Evolutionary conservation across 78 protist genomes (phyloP).

Genomic region (Chrysochromulina parva): DNA sequence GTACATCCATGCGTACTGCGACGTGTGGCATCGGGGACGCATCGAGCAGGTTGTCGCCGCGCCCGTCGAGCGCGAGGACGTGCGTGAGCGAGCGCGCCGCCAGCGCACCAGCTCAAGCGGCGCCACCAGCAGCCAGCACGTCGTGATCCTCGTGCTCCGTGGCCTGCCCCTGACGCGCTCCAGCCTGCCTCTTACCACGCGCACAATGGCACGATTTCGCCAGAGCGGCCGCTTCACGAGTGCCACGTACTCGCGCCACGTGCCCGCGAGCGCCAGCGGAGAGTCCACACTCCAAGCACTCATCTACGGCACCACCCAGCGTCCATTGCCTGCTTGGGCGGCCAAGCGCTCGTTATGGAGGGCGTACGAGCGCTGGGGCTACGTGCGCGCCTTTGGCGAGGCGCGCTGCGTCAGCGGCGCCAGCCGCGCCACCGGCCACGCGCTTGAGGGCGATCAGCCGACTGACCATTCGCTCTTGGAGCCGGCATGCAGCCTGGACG

Average conservation of each 20-base stretch:
- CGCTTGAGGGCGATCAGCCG: not conserved
- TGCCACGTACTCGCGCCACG: too few relatives aligned
- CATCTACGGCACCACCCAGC: not conserved
- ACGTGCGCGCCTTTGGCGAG: not conserved
- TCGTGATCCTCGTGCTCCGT: not conserved
- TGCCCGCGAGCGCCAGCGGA: not conserved
- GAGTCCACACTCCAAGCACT: not conserved
- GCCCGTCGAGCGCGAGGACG: not conserved
- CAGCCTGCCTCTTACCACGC: too few relatives aligned
- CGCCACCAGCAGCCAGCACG: too few relatives aligned
- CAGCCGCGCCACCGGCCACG: not conserved
- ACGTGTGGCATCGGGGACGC: not conserved
- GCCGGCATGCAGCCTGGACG: not conserved
- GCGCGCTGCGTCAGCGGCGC: not conserved
- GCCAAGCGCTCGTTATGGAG: not conserved
- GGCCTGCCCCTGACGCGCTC: not conserved
- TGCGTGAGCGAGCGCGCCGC: too few relatives aligned
- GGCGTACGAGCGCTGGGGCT: not conserved
- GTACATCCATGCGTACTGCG: not conserved
- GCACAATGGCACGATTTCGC: too few relatives aligned
- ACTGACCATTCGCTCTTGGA: not conserved
- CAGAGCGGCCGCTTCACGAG: too few relatives aligned
- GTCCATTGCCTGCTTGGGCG: not conserved
- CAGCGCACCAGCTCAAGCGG: too few relatives aligned
- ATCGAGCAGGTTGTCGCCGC: not conserved